A percentile compares a stretch with the other conserved stretches of the same genome.
phyloP scores from a whole-genome alignment of 805 yeast species.

The Metschnikowia noctiluminum region DNA sequence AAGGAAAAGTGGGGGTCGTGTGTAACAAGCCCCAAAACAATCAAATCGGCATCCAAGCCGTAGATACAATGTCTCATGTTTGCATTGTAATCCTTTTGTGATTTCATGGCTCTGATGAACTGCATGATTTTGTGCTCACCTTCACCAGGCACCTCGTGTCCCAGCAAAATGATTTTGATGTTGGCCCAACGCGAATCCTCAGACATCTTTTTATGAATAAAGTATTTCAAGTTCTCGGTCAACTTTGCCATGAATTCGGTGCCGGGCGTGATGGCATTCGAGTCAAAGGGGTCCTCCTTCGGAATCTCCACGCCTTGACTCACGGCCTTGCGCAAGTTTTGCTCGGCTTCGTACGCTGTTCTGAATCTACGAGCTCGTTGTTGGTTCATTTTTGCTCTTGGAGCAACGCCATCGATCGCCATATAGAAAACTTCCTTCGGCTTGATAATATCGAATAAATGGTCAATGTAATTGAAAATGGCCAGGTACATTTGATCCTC shows the following conservation, averaged over 20 bases:
- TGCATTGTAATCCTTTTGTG: constrained; percentile 70
- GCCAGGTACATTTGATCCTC: constrained; percentile 91
- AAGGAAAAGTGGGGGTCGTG: constrained; percentile 96
- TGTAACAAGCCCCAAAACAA: constrained; percentile 84
- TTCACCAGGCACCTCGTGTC: constrained; percentile 97
- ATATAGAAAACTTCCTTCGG: constrained; percentile 86
- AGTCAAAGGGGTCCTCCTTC: constrained; percentile 81
- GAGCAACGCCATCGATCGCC: constrained; percentile 99
- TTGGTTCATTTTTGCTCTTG: constrained; percentile 97
- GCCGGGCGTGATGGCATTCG: constrained; percentile 94
- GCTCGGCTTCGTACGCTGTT: constrained; percentile 90
- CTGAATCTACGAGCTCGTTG: constrained; percentile 95
- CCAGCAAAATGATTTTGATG: constrained; percentile 73
- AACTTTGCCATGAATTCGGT: constrained; percentile 93
- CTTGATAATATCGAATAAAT: constrained; percentile 78
- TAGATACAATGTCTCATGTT: constrained; percentile 90
- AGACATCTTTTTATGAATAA: constrained; percentile 81
- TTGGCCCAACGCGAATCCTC: constrained; percentile 85
- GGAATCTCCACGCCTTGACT: constrained; percentile 72
- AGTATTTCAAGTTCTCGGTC: constrained; percentile 77
- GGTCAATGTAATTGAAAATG: constrained; percentile 94
- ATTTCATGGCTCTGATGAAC: constrained; percentile 73
- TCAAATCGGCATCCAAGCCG: constrained; percentile 94
- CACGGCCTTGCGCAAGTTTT: constrained; percentile 67
- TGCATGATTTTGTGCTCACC: constrained; percentile 98